Evolutionary conservation across 164 flowering plant species (phyloP), one percentile per base, ranked within the genome.

Genomic region (Chimonanthus salicifolius): DNA sequence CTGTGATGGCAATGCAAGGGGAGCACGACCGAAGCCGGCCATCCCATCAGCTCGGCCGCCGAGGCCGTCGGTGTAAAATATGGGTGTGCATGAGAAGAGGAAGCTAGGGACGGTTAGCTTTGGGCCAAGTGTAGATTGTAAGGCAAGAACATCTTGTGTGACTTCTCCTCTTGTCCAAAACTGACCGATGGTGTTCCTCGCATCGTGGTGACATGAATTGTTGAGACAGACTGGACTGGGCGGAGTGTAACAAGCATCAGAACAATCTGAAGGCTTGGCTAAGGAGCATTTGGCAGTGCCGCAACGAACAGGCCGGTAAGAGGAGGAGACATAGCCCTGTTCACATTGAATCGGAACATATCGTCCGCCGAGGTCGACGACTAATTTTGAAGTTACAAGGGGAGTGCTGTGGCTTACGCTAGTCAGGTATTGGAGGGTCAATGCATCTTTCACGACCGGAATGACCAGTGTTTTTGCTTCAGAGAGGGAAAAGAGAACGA

Each of bases 391-490:
- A 9, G 71, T 9, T 5, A 7, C 6, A 18, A 58, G 71, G 6
- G 71, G 71, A n/a, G 51, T 74, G 44, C 62, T 54, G 21, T n/a
- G 71, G 58, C 45, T 10, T 3, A 74, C 16, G 10, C 45, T 18
- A 54, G 71, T 58, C 7, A 67, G 4, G 43, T 74, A 74, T 16
- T 80, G 82, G 47, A 47, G 65, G 58, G 79, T 74, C 9, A 70
- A 13, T 5, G 67, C 11, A 49, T 80, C 80, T 68, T 80, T 76
- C 33, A 6, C 11, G 2, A 44, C 21, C 13, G 77, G 77, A 49
- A 62, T 21, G 16, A 63, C 58, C 13, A 51, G 58, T 13, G 15
- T 8, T 51, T 51, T 51, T 51, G 58, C 58, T 3, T 51, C 58
- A 4, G 11, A 51, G 0, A 51, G 13, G 13, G 58, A 51, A 15